Percentiles rank a stretch among this genome's conserved stretches.
Conservation (phyloP, 352 stramenopile genomes). For the Blastocystis sp. region DNA sequence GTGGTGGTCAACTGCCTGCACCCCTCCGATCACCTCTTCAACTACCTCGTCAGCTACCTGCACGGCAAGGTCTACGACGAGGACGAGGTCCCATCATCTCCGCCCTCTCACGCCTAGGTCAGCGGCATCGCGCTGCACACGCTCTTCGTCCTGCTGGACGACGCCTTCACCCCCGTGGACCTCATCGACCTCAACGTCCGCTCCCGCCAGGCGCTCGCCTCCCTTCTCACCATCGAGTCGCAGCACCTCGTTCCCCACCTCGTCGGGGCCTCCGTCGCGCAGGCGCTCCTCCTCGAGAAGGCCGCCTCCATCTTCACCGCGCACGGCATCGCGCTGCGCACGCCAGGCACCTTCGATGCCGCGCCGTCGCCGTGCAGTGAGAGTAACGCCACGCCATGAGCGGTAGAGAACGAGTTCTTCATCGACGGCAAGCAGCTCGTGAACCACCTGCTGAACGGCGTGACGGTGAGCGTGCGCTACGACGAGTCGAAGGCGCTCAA, state of each 20-base stretch:
- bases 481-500: conserved; percentile 1
- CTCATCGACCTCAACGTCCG: background rate
- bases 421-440: conserved; percentile 11
- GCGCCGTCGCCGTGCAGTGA: background rate
- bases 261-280: background rate
- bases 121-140: background rate
- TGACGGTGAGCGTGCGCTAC: background rate
- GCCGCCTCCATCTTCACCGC: background rate
- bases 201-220: background rate
- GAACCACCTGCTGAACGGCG: conserved; percentile 7
- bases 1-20: background rate
- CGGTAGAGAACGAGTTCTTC: background rate
- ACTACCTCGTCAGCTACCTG: conserved; percentile 23
- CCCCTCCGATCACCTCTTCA: conserved; percentile 33
- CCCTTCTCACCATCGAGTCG: background rate
- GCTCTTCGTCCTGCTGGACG: background rate
- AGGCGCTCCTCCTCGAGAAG: conserved; percentile 22
- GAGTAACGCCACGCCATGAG: background rate
- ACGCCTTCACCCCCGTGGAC: background rate
- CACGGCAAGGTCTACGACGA: background rate
- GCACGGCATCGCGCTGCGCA: conserved; percentile 11
- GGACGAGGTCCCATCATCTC: conserved; percentile 1
- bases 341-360: background rate
- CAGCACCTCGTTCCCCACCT: background rate
- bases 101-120: background rate